Evolutionary conservation across 2,329 filamentous ascomycete genomes (phyloP).

Genomic region (Lachnellula occidentalis): DNA sequence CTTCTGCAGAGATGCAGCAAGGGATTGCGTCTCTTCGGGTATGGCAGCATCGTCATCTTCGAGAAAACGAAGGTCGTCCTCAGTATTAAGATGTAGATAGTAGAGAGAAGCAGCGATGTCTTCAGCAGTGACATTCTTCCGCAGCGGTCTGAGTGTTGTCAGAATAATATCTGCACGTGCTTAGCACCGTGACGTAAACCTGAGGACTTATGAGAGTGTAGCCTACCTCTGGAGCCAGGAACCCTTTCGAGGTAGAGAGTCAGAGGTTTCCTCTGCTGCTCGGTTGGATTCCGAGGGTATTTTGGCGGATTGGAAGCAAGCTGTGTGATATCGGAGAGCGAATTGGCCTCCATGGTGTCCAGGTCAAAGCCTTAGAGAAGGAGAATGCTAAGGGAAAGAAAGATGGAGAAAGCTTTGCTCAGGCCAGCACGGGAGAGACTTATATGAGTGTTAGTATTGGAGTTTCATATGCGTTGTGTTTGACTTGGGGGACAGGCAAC

Average conservation of each 20-base stretch:
- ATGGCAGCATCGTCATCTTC: conserved; percentile 20
- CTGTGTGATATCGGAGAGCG: conserved; percentile 70
- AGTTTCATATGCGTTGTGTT: no score
- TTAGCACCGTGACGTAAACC: conserved; percentile 6
- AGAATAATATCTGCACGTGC: conserved; percentile 76
- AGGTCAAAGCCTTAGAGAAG: neutral
- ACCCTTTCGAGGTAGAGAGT: conserved; percentile 90
- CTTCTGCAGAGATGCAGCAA: conserved; percentile 10
- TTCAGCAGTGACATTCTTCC: conserved; percentile 81
- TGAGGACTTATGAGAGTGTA: conserved; percentile 1
- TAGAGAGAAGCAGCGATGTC: conserved; percentile 87
- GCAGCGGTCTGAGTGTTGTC: conserved; percentile 80
- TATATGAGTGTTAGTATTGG: neutral
- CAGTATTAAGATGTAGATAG: conserved; percentile 75
- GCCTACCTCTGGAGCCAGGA: conserved; percentile 77
- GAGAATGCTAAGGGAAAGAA: neutral
- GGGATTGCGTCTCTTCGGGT: conserved; percentile 5
- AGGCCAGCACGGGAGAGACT: neutral
- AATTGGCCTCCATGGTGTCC: conserved; percentile 64
- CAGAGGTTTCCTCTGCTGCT: conserved; percentile 63
- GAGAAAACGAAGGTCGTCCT: conserved; percentile 46
- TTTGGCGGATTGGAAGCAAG: conserved; percentile 82
- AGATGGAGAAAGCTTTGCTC: neutral
- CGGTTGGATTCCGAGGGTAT: conserved; percentile 73
- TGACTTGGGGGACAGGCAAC: no score